Evolutionary conservation across 768 basidiomycete species (phyloP).

Genomic region (Lactarius trivialis): DNA sequence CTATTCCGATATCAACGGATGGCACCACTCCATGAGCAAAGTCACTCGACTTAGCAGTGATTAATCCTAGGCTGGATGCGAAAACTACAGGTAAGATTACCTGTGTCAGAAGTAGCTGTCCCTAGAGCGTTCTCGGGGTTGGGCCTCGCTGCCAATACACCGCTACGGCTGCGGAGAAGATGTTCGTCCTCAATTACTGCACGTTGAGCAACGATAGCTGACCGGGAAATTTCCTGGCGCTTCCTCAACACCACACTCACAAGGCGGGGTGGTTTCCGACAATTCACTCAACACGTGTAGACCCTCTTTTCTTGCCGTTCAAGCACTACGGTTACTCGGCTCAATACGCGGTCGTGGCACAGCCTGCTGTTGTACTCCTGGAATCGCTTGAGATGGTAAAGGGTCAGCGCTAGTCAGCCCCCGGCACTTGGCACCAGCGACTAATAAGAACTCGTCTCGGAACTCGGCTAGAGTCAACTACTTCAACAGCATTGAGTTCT

Average conservation of each 20-base stretch:
- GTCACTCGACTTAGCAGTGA: not conserved
- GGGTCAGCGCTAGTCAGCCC: not conserved
- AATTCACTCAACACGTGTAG: conserved; percentile 10
- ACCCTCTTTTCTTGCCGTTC: conserved; percentile 6
- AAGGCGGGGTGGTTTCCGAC: not conserved
- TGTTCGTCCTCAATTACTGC: conserved; percentile 39
- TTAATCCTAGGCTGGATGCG: not conserved
- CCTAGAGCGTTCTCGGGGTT: not conserved
- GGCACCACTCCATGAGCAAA: not conserved
- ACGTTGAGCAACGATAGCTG: not conserved
- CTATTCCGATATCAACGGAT: not conserved
- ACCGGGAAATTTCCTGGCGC: conserved; percentile 5
- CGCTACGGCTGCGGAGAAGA: conserved; percentile 79
- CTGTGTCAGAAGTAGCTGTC: conserved; percentile 5
- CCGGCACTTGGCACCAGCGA: conserved; percentile 12
- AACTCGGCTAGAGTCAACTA: conserved; percentile 5
- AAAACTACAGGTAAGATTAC: not conserved
- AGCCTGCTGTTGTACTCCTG: not conserved
- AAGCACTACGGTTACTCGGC: conserved; percentile 1
- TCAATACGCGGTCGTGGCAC: not conserved
- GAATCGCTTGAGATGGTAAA: conserved; percentile 1
- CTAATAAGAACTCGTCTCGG: conserved; percentile 16
- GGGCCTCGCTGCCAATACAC: conserved; percentile 78
- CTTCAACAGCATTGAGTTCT: conserved; percentile 6
- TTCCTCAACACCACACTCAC: conserved; percentile 7